phyloP scores from a whole-genome alignment of 2,329 filamentous ascomycete genomes.

The Grosmannia serpens region DNA sequence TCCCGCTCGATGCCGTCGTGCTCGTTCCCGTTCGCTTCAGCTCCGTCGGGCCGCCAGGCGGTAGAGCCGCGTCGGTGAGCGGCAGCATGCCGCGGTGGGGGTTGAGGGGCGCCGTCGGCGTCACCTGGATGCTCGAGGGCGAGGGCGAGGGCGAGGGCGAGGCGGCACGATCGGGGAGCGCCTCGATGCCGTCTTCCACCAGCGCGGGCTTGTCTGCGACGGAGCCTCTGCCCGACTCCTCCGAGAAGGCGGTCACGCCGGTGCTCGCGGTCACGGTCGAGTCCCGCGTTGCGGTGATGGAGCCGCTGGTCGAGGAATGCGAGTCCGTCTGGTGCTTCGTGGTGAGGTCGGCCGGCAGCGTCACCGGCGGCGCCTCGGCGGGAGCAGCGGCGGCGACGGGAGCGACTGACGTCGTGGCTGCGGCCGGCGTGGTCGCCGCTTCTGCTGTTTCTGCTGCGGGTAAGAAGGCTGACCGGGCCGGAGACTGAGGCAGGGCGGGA shows the following conservation, averaged over 20 bases:
- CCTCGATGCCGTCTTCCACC: background rate
- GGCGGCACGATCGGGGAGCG: no score
- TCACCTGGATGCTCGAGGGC: constrained; percentile 12
- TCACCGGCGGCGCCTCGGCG: background rate
- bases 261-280: constrained; percentile 5
- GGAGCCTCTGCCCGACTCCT: constrained; percentile 4
- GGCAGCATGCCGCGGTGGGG: constrained; percentile 24
- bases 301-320: background rate
- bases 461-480: background rate
- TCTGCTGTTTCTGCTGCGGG: background rate
- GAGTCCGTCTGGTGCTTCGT: background rate
- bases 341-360: background rate
- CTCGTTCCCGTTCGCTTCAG: constrained; percentile 31
- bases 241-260: constrained; percentile 1
- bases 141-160: background rate
- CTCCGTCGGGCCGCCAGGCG: constrained; percentile 5
- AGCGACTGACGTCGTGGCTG: no score
- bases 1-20: constrained; percentile 36
- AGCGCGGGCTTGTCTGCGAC: no score
- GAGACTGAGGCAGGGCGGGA: constrained; percentile 8
- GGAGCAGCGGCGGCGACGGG: background rate
- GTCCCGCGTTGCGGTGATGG: constrained; percentile 1
- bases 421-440: background rate
- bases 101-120: constrained; percentile 34
- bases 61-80: constrained; percentile 16